Conservation (phyloP, 306 rosid genomes). For the Morella rubra region DNA sequence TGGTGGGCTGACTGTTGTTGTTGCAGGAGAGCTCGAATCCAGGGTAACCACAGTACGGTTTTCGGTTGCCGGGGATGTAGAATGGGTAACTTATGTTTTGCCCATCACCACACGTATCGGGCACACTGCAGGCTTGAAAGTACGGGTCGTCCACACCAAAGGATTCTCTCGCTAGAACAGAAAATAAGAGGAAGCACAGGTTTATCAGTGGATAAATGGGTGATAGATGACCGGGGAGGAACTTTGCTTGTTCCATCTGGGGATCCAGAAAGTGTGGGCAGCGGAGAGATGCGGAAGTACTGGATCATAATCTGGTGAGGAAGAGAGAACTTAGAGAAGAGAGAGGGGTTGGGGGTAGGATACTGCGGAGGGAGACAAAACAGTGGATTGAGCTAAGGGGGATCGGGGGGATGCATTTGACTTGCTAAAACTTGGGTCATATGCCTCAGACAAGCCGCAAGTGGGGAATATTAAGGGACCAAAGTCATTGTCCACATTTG, state of each 20-base stretch:
- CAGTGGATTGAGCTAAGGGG: too few relatives aligned
- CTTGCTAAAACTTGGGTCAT: too few relatives aligned
- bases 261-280: neutral
- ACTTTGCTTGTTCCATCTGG: conserved; percentile 20
- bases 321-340: too few relatives aligned
- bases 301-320: too few relatives aligned
- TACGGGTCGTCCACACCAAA: neutral
- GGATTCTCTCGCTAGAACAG: neutral
- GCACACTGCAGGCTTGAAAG: conserved; percentile 30
- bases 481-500: too few relatives aligned
- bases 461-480: too few relatives aligned
- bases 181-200: neutral
- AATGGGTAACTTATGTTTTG: conserved; percentile 35
- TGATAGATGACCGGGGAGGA: neutral
- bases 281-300: too few relatives aligned
- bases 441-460: too few relatives aligned
- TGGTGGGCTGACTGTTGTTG: conserved; percentile 4
- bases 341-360: too few relatives aligned
- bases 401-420: too few relatives aligned
- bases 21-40: conserved; percentile 29
- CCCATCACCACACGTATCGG: conserved; percentile 22
- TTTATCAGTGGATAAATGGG: neutral
- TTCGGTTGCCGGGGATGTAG: neutral
- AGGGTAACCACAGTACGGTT: conserved; percentile 29
- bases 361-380: too few relatives aligned